phyloP scores from a whole-genome alignment of 768 basidiomycete genomes.

The Polyporus arcularius region DNA sequence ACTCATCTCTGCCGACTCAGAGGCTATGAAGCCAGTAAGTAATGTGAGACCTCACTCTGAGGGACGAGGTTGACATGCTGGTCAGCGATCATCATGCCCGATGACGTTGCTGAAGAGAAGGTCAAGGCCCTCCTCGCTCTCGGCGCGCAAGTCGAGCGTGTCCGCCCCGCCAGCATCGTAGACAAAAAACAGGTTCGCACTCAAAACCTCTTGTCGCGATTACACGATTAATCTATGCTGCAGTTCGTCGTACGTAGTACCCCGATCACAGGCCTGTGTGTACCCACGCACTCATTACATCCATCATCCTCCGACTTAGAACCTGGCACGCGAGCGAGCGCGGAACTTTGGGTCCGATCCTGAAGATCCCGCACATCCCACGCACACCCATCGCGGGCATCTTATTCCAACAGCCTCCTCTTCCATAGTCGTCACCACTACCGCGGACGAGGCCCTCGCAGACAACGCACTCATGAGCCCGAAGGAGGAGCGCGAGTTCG shows the following conservation, averaged over 20 bases:
- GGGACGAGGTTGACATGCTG: background rate
- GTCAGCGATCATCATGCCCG: constrained; percentile 86
- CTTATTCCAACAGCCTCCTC: constrained; percentile 41
- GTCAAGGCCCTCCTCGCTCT: constrained; percentile 79
- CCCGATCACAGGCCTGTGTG: background rate
- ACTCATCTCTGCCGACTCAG: constrained; percentile 38
- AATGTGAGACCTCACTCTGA: background rate
- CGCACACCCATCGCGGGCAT: constrained; percentile 9
- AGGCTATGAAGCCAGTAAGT: constrained; percentile 84
- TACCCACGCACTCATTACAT: too few relatives aligned
- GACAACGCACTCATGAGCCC: constrained; percentile 30
- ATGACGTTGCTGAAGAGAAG: constrained; percentile 91
- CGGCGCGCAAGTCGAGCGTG: constrained; percentile 87
- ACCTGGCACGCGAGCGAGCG: constrained; percentile 83
- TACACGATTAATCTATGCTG: background rate
- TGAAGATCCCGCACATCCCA: constrained; percentile 26
- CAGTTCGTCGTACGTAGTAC: constrained; percentile 64
- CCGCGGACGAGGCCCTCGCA: constrained; percentile 38
- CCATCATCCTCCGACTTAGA: constrained; percentile 47
- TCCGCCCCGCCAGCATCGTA: constrained; percentile 93
- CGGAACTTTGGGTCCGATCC: constrained; percentile 59
- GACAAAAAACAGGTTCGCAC: constrained; percentile 86
- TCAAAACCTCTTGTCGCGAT: background rate
- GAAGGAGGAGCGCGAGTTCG: constrained; percentile 43
- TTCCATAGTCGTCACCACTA: constrained; percentile 55